A percentile compares a stretch with the other conserved stretches of the same genome.
These are phyloP conservation scores for Pyrenula massariospora DNA, from an alignment of 495 filamentous ascomycete species.

Conservation along the genomic window DNA sequence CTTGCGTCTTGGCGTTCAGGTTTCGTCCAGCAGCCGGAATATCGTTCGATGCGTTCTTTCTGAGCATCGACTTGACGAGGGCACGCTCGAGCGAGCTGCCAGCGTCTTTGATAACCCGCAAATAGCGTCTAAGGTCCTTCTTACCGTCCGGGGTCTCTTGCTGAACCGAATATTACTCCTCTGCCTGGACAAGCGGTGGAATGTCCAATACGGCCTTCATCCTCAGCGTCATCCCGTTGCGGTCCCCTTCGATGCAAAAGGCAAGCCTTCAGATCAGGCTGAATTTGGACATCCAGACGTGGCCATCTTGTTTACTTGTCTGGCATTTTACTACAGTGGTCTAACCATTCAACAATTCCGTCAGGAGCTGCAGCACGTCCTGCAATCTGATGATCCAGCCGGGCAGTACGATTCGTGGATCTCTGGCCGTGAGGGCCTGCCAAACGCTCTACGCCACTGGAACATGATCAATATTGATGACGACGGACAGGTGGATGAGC, in stretches of 20 bases:
- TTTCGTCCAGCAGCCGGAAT: too few relatives aligned
- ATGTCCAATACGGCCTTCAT: constrained; percentile 55
- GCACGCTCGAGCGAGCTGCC: too few relatives aligned
- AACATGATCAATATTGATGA: constrained; percentile 51
- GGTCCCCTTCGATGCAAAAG: constrained; percentile 64
- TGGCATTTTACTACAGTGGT: constrained; percentile 60
- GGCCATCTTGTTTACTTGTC: constrained; percentile 51
- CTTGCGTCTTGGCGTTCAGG: too few relatives aligned
- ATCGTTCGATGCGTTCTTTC: too few relatives aligned
- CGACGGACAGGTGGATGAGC: constrained; percentile 10
- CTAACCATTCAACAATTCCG: constrained; percentile 41
- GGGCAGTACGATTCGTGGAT: constrained; percentile 46
- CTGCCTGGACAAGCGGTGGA: constrained; percentile 45
- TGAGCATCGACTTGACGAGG: too few relatives aligned
- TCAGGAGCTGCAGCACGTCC: constrained; percentile 33
- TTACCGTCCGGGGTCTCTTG: constrained; percentile 51
- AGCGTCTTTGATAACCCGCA: too few relatives aligned
- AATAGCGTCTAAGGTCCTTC: too few relatives aligned
- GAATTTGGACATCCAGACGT: constrained; percentile 71
- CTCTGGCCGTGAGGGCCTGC: constrained; percentile 18
- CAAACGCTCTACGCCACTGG: constrained; percentile 29
- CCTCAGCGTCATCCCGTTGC: constrained; percentile 39
- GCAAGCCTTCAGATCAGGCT: constrained; percentile 45
- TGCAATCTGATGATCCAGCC: constrained; percentile 41
- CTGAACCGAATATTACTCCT: constrained; percentile 43